phyloP scores from a whole-genome alignment of 768 basidiomycete species.

The Macrocybe gigantea region DNA sequence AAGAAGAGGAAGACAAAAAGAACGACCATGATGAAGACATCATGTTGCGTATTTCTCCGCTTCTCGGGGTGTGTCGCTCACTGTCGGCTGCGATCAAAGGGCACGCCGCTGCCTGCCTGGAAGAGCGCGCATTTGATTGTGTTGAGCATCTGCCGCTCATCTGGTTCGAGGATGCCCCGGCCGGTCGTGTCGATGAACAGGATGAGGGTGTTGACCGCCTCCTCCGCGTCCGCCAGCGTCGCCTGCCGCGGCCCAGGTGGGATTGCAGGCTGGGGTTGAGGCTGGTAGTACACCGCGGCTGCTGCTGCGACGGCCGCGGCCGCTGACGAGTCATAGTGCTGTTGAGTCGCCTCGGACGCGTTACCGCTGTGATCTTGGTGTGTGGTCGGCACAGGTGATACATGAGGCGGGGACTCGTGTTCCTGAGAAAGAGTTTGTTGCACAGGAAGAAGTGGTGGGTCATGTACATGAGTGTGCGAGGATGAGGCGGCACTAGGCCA shows the following conservation, averaged over 20 bases:
- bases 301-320: too few relatives aligned
- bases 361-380: conserved; percentile 1
- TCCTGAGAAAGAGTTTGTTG: conserved; percentile 1
- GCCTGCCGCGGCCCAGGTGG: conserved; percentile 27
- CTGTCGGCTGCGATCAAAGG: conserved; percentile 10
- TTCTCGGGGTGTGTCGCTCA: background rate
- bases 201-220: conserved; percentile 49
- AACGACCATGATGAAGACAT: too few relatives aligned
- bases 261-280: conserved; percentile 13
- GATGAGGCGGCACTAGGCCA: background rate
- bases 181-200: conserved; percentile 38
- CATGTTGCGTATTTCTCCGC: too few relatives aligned
- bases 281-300: conserved; percentile 23
- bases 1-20: background rate
- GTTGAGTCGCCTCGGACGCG: background rate
- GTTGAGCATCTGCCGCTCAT: conserved; percentile 35
- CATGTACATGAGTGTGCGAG: conserved; percentile 1
- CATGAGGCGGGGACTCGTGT: background rate
- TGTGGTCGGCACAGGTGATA: conserved; percentile 1
- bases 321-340: conserved; percentile 15
- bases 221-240: conserved; percentile 44
- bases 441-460: background rate
- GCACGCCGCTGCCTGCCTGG: conserved; percentile 30
- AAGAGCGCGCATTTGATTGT: conserved; percentile 50
- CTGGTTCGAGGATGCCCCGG: conserved; percentile 18